Evolutionary conservation across 2,329 filamentous ascomycete species (phyloP).

Genomic region (Fusarium sp.): DNA sequence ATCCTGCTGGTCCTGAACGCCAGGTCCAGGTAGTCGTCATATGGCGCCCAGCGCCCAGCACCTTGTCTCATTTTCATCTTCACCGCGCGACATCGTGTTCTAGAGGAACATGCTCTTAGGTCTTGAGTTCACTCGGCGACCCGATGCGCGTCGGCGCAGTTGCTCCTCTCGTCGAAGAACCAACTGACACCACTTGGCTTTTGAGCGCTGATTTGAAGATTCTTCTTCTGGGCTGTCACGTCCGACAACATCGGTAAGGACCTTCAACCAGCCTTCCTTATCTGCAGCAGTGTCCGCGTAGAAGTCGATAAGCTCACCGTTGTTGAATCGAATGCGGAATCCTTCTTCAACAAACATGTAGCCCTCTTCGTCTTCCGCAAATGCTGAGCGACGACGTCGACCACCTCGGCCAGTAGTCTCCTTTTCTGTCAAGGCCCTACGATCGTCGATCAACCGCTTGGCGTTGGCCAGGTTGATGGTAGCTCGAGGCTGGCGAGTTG

Average conservation of each 20-base stretch:
- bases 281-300: slow-evolving; percentile 90
- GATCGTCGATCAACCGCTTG: slow-evolving; percentile 92
- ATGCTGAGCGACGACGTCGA: slow-evolving; percentile 89
- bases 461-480: slow-evolving; percentile 97
- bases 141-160: slow-evolving; percentile 66
- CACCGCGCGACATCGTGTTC: slow-evolving; percentile 37
- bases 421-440: slow-evolving; percentile 83
- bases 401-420: slow-evolving; percentile 82
- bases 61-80: slow-evolving; percentile 41
- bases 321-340: slow-evolving; percentile 98
- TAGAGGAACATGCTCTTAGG: slow-evolving; percentile 69
- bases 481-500: slow-evolving; percentile 92
- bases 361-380: slow-evolving; percentile 97
- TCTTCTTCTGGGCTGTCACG: slow-evolving; percentile 66
- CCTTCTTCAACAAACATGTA: slow-evolving; percentile 99
- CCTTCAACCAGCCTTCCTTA: slow-evolving; percentile 96
- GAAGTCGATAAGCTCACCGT: slow-evolving; percentile 98
- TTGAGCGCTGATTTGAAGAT: slow-evolving; percentile 54
- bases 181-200: slow-evolving; percentile 75
- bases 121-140: slow-evolving; percentile 64
- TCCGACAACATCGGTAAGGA: slow-evolving; percentile 77
- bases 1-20: slow-evolving; percentile 43
- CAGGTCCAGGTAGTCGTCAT: slow-evolving; percentile 45
- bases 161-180: slow-evolving; percentile 73
- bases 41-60: slow-evolving; percentile 41